These are phyloP conservation scores for Boletus subparvulus DNA, from an alignment of 768 basidiomycete species.

Conservation along the genomic window DNA sequence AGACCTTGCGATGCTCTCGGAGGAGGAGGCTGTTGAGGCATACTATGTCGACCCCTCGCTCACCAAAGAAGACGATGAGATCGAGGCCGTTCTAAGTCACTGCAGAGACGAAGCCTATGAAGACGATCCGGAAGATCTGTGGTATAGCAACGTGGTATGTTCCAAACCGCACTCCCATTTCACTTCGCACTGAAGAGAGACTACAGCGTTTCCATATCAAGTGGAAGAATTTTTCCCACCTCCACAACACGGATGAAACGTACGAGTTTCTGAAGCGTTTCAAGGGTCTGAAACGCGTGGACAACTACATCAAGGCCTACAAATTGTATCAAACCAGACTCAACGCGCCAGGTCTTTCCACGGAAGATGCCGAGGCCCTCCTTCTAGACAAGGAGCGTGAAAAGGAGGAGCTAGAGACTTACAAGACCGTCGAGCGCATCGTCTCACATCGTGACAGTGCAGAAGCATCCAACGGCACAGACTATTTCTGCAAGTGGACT, in stretches of 20 bases:
- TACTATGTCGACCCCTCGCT: slow-evolving; percentile 56
- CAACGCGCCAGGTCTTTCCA: slow-evolving; percentile 61
- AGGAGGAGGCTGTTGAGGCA: slow-evolving; percentile 53
- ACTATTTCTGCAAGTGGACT: slow-evolving; percentile 98
- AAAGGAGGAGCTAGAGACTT: slow-evolving; percentile 88
- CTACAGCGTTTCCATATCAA: slow-evolving; percentile 95
- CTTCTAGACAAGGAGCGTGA: slow-evolving; percentile 88
- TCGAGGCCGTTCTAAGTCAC: slow-evolving; percentile 89
- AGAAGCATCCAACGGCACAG: slow-evolving; percentile 48
- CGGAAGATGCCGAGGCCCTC: slow-evolving; percentile 88
- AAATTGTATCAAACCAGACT: slow-evolving; percentile 70
- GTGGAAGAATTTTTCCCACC: slow-evolving; percentile 97
- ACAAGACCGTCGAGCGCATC: slow-evolving; percentile 89
- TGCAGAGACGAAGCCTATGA: slow-evolving; percentile 80
- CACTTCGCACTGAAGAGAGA: slow-evolving; percentile 6
- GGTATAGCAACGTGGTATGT: slow-evolving; percentile 83
- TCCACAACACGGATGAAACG: slow-evolving; percentile 99
- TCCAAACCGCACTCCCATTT: neutral
- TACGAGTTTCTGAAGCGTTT: slow-evolving; percentile 95
- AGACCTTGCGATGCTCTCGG: slow-evolving; percentile 69
- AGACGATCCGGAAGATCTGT: slow-evolving; percentile 75
- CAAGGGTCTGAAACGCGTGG: slow-evolving; percentile 94
- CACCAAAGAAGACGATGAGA: slow-evolving; percentile 75
- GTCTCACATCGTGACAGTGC: slow-evolving; percentile 71
- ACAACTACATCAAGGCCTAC: slow-evolving; percentile 97